A percentile compares a stretch with the other conserved stretches of the same genome.
Conservation (phyloP, 164 flowering plant genomes). For the Pachysandra terminalis region DNA sequence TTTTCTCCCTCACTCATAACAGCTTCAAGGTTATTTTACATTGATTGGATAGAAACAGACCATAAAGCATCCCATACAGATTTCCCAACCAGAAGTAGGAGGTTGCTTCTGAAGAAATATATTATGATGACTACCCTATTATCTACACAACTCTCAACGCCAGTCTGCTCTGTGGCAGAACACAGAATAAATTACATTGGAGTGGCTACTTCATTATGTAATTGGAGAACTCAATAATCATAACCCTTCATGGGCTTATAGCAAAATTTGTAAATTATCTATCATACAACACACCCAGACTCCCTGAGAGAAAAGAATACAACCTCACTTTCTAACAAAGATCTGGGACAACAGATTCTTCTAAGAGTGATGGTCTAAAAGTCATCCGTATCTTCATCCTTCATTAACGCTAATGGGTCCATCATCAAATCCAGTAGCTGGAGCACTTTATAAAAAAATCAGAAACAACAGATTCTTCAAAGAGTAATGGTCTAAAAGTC, state of each 20-base stretch:
- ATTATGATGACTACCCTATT: slow-evolving; percentile 38
- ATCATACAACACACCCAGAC: slow-evolving; percentile 29
- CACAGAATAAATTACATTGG: slow-evolving; percentile 21
- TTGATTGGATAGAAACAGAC: slow-evolving; percentile 17
- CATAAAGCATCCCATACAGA: slow-evolving; percentile 23
- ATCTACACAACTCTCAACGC: slow-evolving; percentile 52
- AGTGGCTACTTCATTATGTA: slow-evolving; percentile 29
- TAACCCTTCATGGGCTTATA: slow-evolving; percentile 29
- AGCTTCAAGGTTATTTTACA: slow-evolving; percentile 51
- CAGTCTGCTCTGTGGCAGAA: slow-evolving; percentile 27
- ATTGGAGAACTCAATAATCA: slow-evolving; percentile 29
- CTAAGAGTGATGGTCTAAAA: slow-evolving; percentile 23
- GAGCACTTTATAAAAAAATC: slow-evolving; percentile 14
- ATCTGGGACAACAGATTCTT: background rate
- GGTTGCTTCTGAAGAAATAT: slow-evolving; percentile 26
- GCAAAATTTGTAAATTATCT: slow-evolving; percentile 37
- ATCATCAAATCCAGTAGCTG: slow-evolving; percentile 90
- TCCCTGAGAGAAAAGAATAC: slow-evolving; percentile 12
- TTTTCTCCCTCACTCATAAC: slow-evolving; percentile 29
- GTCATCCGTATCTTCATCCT: slow-evolving; percentile 55
- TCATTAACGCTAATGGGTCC: slow-evolving; percentile 51
- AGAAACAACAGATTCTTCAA: background rate
- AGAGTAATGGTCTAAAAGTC: slow-evolving; percentile 30
- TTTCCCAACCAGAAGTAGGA: slow-evolving; percentile 25
- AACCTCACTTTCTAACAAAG: slow-evolving; percentile 15